A percentile compares a stretch with the other conserved stretches of the same genome.
Evolutionary conservation across 495 filamentous ascomycete species (phyloP).

Genomic region (Aspergillus nanangensis): DNA sequence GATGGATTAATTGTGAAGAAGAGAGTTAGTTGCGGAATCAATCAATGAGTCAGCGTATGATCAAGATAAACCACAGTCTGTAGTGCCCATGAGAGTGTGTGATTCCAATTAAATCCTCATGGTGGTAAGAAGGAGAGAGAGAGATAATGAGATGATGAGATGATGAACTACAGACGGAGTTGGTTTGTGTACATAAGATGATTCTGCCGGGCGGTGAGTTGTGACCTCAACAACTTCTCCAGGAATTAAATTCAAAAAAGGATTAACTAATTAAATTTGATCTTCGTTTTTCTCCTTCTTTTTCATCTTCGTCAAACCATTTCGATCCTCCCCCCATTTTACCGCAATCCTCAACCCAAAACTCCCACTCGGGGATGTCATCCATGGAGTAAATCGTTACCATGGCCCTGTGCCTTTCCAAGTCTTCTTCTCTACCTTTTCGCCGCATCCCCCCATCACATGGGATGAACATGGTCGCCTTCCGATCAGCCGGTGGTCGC

Average conservation of each 20-base stretch:
- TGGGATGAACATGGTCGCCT: slow-evolving; percentile 37
- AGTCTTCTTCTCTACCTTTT: slow-evolving; percentile 21
- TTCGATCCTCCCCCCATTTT: background rate
- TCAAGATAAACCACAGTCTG: too few relatives aligned
- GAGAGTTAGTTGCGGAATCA: too few relatives aligned
- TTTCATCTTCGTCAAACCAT: background rate
- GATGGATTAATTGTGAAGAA: too few relatives aligned
- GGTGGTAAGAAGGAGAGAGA: background rate
- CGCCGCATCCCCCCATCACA: slow-evolving; percentile 27
- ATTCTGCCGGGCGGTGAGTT: slow-evolving; percentile 27
- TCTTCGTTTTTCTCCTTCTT: background rate
- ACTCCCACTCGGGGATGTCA: slow-evolving; percentile 13
- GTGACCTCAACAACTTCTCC: background rate
- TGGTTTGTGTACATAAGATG: too few relatives aligned
- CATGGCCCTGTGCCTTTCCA: slow-evolving; percentile 38
- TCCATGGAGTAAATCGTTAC: slow-evolving; percentile 29
- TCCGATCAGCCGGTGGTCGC: slow-evolving; percentile 33
- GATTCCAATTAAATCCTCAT: too few relatives aligned
- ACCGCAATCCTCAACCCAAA: background rate
- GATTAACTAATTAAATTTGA: too few relatives aligned
- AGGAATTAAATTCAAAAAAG: too few relatives aligned
- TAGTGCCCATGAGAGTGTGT: too few relatives aligned
- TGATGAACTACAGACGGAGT: background rate
- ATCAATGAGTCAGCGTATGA: too few relatives aligned
- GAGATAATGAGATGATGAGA: background rate